Conservation (phyloP, 2,329 filamentous ascomycete species). For the Fusarium sp. region DNA sequence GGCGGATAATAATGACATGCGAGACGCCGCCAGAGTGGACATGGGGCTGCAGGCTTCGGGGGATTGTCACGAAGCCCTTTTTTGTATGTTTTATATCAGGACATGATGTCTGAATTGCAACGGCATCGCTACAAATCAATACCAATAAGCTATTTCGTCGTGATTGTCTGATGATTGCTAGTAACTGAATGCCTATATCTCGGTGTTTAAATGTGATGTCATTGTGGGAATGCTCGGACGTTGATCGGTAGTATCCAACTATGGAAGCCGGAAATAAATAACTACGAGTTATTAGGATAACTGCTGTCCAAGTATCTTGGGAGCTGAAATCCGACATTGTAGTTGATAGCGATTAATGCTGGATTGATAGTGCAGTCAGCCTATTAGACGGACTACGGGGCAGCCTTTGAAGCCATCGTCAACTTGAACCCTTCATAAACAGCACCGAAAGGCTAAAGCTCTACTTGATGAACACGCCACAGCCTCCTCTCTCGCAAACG, state of each 20-base stretch:
- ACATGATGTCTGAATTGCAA: constrained; percentile 24
- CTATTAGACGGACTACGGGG: no score
- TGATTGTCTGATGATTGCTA: not conserved
- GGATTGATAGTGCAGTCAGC: no score
- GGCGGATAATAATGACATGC: constrained; percentile 8
- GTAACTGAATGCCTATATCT: no score
- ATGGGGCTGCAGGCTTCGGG: constrained; percentile 17
- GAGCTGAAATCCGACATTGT: no score
- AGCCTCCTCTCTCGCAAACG: constrained; percentile 52
- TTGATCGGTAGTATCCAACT: no score
- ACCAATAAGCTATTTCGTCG: constrained; percentile 1
- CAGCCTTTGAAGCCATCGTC: not conserved
- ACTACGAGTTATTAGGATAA: no score
- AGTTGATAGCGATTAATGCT: no score
- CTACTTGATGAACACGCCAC: constrained; percentile 5
- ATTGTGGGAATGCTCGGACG: not conserved
- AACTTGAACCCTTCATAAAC: constrained; percentile 10
- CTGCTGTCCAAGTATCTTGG: no score
- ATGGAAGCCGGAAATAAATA: no score
- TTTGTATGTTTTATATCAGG: constrained; percentile 41
- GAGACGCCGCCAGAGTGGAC: constrained; percentile 8
- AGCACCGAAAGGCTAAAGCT: not conserved
- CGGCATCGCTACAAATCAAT: constrained; percentile 25
- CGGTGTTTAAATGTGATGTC: not conserved
- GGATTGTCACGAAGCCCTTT: constrained; percentile 24